Base-by-base conservation (phyloP, 352 stramenopile genomes). In the Ophiocytium majus region DNA sequence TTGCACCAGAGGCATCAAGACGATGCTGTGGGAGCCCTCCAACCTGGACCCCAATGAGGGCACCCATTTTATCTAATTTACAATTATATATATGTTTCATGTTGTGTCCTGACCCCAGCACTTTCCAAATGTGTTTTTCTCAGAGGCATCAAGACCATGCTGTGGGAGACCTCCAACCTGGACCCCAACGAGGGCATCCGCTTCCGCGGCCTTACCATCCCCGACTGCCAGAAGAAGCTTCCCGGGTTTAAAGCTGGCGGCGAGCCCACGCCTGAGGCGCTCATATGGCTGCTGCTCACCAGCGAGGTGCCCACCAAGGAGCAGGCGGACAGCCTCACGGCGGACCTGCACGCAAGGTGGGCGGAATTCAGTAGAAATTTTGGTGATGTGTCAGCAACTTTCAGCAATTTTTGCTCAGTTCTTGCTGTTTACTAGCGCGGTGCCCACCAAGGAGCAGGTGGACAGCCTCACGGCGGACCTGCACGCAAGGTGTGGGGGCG, bases 1-100 rank as follows among this genome's bases (percentile, higher is more conserved):
- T n/a, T n/a, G n/a, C n/a, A n/a, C n/a, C n/a, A n/a, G n/a, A n/a
- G 94, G 95, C 79, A 96, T 99, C 81, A 99, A 99, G 92, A 98
- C 95, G 88, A 97, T 99, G 91, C 90, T 99, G 83, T 99, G 97
- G 97, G 97, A 99, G 89, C 99, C 97, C 33, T 98, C 94, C 82
- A 91, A 97, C 80, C 92, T 98, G 50, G 95, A 98, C 88, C 91
- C 95, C 32, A 93, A 98, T 64, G 91, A 93, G 89, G n/a, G n/a
- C n/a, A n/a, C n/a, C n/a, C n/a, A n/a, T n/a, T n/a, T n/a, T n/a
- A n/a, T n/a, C n/a, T n/a, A n/a, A n/a, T n/a, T n/a, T n/a, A n/a
- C n/a, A n/a, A n/a, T n/a, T n/a, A n/a, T n/a, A n/a, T n/a, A n/a
- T n/a, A n/a, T n/a, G n/a, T n/a, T n/a, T n/a, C n/a, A n/a, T n/a